Conservation (phyloP, 2,329 filamentous ascomycete genomes). For the Ascochyta fabae region DNA sequence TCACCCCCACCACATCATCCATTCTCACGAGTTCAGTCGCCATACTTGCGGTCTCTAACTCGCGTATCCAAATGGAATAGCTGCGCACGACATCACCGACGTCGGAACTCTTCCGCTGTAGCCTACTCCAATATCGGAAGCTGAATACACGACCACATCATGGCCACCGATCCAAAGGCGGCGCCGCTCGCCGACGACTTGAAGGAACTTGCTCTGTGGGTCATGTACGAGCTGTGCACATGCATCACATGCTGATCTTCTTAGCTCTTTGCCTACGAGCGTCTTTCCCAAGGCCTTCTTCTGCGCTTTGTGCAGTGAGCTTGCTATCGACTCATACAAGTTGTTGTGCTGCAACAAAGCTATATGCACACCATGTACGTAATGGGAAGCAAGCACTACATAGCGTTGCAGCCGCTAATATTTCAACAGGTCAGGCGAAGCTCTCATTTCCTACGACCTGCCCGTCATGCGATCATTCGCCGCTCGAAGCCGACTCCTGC, state of each 20-base stretch:
- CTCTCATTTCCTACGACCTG: slow-evolving; percentile 77
- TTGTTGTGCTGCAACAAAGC: slow-evolving; percentile 94
- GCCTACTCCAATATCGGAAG: slow-evolving; percentile 29
- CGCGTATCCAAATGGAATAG: slow-evolving; percentile 32
- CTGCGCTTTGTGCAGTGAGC: slow-evolving; percentile 90
- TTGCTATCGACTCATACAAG: slow-evolving; percentile 89
- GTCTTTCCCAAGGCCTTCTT: slow-evolving; percentile 96
- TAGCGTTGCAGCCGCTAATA: background rate
- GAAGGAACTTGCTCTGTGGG: slow-evolving; percentile 43
- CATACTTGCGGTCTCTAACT: slow-evolving; percentile 3
- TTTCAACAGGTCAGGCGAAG: slow-evolving; percentile 37
- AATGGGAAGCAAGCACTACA: background rate
- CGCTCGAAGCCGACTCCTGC: slow-evolving; percentile 84
- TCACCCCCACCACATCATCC: slow-evolving; percentile 19
- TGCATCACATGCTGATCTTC: slow-evolving; percentile 19
- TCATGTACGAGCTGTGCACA: background rate
- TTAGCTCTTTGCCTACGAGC: slow-evolving; percentile 76
- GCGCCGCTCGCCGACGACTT: slow-evolving; percentile 44
- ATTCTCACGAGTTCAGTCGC: slow-evolving; percentile 14
- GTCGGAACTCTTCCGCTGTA: slow-evolving; percentile 26
- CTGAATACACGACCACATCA: slow-evolving; percentile 27
- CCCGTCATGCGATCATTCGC: slow-evolving; percentile 91
- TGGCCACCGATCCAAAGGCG: slow-evolving; percentile 43
- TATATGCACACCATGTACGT: slow-evolving; percentile 87
- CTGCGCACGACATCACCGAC: slow-evolving; percentile 14